These are phyloP conservation scores for Phallus indusiatus DNA, from an alignment of 768 basidiomycete species.

Conservation along the genomic window DNA sequence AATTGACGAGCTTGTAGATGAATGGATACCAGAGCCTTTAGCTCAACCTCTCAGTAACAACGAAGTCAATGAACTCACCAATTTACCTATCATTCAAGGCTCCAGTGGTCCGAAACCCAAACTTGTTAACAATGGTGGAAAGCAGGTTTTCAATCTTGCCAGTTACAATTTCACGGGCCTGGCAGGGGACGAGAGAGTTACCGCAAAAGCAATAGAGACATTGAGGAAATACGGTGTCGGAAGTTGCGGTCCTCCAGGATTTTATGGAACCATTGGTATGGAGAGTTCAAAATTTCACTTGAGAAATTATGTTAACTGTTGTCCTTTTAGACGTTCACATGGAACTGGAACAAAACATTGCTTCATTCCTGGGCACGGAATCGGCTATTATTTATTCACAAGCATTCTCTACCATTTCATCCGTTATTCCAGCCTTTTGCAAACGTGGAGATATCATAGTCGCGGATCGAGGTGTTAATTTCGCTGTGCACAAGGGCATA, in stretches of 20 bases:
- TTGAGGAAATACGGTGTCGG: constrained; percentile 87
- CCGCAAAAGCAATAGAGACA: constrained; percentile 74
- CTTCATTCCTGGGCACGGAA: constrained; percentile 85
- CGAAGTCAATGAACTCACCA: constrained; percentile 60
- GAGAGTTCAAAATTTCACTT: constrained; percentile 7
- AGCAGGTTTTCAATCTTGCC: constrained; percentile 75
- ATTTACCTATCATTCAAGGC: constrained; percentile 72
- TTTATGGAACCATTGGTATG: constrained; percentile 92
- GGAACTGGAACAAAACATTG: constrained; percentile 79
- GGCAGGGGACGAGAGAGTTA: constrained; percentile 79
- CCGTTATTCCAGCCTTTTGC: constrained; percentile 94
- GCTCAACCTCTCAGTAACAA: constrained; percentile 47
- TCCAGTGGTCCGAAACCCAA: constrained; percentile 78
- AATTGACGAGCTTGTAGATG: constrained; percentile 92
- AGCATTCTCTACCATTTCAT: constrained; percentile 83
- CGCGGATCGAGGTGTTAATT: constrained; percentile 94
- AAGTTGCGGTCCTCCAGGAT: constrained; percentile 92
- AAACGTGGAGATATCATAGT: constrained; percentile 97
- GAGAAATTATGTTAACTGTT: neutral
- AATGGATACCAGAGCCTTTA: constrained; percentile 87
- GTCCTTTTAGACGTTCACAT: constrained; percentile 76
- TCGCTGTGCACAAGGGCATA: constrained; percentile 92
- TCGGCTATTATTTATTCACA: constrained; percentile 89
- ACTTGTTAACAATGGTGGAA: constrained; percentile 50
- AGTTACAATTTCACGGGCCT: constrained; percentile 90